phyloP scores from a whole-genome alignment of 495 filamentous ascomycete species.

The Penicillium chermesinum region DNA sequence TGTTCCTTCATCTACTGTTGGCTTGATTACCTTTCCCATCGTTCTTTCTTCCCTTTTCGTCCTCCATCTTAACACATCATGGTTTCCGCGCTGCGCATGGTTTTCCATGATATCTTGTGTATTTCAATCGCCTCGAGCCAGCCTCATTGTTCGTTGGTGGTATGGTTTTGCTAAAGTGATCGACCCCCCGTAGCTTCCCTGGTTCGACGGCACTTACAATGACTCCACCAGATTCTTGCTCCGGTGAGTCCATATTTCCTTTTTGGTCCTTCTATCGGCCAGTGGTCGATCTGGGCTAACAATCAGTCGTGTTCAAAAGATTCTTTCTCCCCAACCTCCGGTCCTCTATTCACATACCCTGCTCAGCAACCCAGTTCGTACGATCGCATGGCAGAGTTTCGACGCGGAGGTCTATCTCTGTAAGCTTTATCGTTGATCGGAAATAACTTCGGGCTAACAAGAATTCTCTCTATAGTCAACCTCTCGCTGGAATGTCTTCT shows the following conservation, averaged over 20 bases:
- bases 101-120: slow-evolving; percentile 9
- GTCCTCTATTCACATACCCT: slow-evolving; percentile 36
- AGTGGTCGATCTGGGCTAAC: slow-evolving; percentile 7
- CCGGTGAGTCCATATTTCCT: slow-evolving; percentile 36
- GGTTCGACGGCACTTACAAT: slow-evolving; percentile 40
- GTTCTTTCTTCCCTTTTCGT: slow-evolving; percentile 3
- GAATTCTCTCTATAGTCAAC: slow-evolving; percentile 27
- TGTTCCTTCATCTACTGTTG: slow-evolving; percentile 5
- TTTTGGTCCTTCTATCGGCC: slow-evolving; percentile 2
- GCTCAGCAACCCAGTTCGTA: slow-evolving; percentile 29
- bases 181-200: slow-evolving; percentile 30
- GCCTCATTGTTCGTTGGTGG: slow-evolving; percentile 8
- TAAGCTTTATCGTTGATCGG: slow-evolving; percentile 20
- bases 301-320: slow-evolving; percentile 23
- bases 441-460: slow-evolving; percentile 13
- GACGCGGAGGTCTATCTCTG: slow-evolving; percentile 40
- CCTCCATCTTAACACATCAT: slow-evolving; percentile 13
- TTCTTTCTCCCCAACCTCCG: slow-evolving; percentile 36
- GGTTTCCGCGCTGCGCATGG: slow-evolving; percentile 11
- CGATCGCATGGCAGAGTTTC: slow-evolving; percentile 41
- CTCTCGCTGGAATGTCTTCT: slow-evolving; percentile 32
- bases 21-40: slow-evolving; percentile 6
- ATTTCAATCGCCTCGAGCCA: not conserved
- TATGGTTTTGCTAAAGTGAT: slow-evolving; percentile 23
- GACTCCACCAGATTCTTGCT: slow-evolving; percentile 44